These are phyloP conservation scores for Sporisorium graminicola DNA, from an alignment of 1,284 basidiomycete species.

Conservation along the genomic window DNA sequence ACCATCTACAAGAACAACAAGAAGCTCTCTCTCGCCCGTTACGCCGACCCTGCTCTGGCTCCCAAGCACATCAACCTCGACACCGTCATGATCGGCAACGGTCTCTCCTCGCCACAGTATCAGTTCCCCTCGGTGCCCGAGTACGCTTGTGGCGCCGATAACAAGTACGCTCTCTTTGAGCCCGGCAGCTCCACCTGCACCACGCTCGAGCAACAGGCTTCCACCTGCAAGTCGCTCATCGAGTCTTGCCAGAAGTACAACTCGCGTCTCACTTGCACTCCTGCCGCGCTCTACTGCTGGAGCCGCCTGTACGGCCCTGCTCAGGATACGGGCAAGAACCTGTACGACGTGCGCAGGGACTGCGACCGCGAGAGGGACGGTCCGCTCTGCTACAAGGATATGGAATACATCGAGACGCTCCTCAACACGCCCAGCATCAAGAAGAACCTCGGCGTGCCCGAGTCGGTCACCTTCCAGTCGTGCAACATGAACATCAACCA, in stretches of 20 bases:
- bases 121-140: conserved; percentile 77
- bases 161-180: conserved; percentile 77
- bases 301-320: conserved; percentile 72
- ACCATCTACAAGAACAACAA: conserved; percentile 67
- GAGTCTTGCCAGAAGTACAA: conserved; percentile 67
- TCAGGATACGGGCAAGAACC: conserved; percentile 72
- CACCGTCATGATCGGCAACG: conserved; percentile 68
- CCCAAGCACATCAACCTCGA: conserved; percentile 65
- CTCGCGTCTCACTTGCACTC: conserved; percentile 73
- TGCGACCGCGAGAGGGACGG: conserved; percentile 81
- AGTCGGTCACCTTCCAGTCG: conserved; percentile 75
- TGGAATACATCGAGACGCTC: conserved; percentile 73
- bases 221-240: conserved; percentile 78
- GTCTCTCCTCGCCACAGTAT: conserved; percentile 61
- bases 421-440: conserved; percentile 75
- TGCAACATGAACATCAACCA: conserved; percentile 75
- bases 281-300: conserved; percentile 72
- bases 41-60: conserved; percentile 35
- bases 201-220: conserved; percentile 77
- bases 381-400: conserved; percentile 73
- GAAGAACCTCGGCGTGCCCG: conserved; percentile 79
- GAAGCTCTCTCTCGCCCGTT: conserved; percentile 49
- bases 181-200: conserved; percentile 78
- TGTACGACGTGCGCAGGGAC: conserved; percentile 83
- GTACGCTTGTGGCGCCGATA: conserved; percentile 76